A percentile compares a stretch with the other conserved stretches of the same genome.
phyloP scores from a whole-genome alignment of 345 rosid genomes.

The Hibiscus mutabilis region DNA sequence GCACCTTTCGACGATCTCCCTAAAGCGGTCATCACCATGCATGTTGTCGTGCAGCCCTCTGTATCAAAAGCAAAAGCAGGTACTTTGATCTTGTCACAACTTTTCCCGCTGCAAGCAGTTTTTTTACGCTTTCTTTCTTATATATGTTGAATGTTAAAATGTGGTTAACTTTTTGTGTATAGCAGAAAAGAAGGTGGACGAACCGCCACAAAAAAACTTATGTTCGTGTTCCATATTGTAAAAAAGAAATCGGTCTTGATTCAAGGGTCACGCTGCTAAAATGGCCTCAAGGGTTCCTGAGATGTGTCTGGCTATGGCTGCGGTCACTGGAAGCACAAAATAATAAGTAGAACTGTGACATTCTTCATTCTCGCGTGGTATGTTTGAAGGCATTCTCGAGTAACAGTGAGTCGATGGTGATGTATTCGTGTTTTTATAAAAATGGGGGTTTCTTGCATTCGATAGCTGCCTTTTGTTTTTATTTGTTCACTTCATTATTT shows the following conservation, averaged over 20 bases:
- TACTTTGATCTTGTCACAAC: conserved; percentile 12
- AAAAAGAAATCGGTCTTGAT: conserved; percentile 12
- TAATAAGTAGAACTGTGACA: conserved; percentile 27
- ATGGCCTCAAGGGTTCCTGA: conserved; percentile 3
- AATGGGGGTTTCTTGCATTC: conserved; percentile 29
- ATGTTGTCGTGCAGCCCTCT: conserved; percentile 86
- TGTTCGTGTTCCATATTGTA: conserved; percentile 75
- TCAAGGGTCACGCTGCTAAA: conserved; percentile 13
- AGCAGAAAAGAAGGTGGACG: conserved; percentile 72
- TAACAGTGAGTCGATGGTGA: conserved; percentile 23
- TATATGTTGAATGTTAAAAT: not conserved
- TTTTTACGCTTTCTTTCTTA: not conserved
- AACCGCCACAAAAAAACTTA: conserved; percentile 36
- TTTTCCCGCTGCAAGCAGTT: not conserved
- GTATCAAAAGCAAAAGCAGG: conserved; percentile 70
- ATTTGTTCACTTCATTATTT: not conserved
- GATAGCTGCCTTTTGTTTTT: conserved; percentile 9
- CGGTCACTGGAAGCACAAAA: conserved; percentile 23
- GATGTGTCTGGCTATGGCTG: conserved; percentile 15
- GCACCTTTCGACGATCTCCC: conserved; percentile 75
- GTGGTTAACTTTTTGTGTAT: not conserved
- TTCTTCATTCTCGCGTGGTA: conserved; percentile 17
- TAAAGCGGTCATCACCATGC: conserved; percentile 77
- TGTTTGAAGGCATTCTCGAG: conserved; percentile 20
- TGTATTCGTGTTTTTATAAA: conserved; percentile 23